Conservation (phyloP, 306 rosid genomes). For the Astragalus membranaceus region DNA sequence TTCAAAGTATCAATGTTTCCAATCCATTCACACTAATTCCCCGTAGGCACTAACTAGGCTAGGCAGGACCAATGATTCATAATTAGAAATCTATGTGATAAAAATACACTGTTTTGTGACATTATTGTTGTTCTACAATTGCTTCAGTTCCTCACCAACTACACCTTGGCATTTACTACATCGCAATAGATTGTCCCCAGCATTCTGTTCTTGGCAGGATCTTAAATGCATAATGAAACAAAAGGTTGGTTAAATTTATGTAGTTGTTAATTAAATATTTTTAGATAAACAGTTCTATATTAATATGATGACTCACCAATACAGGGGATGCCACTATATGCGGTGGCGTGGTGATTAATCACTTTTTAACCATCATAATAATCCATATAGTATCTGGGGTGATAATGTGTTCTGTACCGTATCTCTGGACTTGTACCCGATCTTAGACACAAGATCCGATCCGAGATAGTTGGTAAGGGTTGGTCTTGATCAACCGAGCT, state of each 20-base stretch:
- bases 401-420: no score
- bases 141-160: conserved; percentile 20
- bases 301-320: conserved; percentile 11
- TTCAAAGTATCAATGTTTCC: conserved; percentile 26
- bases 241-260: not conserved
- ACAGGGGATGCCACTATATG: not conserved
- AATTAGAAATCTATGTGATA: not conserved
- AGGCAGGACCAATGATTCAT: conserved; percentile 5
- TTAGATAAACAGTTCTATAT: not conserved
- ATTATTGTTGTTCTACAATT: conserved; percentile 18
- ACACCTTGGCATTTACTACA: conserved; percentile 11
- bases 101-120: conserved; percentile 17
- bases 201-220: not conserved
- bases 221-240: not conserved
- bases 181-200: not conserved
- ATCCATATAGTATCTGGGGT: not conserved
- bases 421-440: no score
- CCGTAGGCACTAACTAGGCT: not conserved
- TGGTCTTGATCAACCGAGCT: no score
- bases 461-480: no score
- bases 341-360: conserved; percentile 22
- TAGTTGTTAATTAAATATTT: not conserved
- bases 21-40: conserved; percentile 25
- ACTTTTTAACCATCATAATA: conserved; percentile 16
- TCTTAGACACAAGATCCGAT: no score